Evolutionary conservation across 2,329 filamentous ascomycete species (phyloP).

Genomic region (Colletotrichum nymphaeae): DNA sequence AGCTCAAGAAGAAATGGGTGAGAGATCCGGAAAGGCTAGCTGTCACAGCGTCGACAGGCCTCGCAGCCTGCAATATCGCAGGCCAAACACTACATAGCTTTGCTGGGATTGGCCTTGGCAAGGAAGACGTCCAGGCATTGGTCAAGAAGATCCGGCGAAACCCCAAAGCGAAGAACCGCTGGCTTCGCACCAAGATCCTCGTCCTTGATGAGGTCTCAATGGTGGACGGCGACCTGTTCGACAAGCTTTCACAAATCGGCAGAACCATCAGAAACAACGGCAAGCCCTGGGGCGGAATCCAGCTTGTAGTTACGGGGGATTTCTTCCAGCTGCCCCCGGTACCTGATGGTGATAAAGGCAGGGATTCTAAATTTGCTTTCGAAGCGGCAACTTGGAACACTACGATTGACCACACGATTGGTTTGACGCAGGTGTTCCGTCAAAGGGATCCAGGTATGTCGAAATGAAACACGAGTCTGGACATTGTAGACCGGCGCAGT

Average conservation of each 20-base stretch:
- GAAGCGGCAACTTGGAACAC: constrained; percentile 93
- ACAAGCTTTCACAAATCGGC: constrained; percentile 92
- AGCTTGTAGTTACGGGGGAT: constrained; percentile 94
- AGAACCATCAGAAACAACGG: constrained; percentile 89
- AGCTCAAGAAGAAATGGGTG: constrained; percentile 80
- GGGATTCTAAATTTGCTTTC: constrained; percentile 88
- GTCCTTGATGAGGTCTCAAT: constrained; percentile 97
- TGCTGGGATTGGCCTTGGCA: constrained; percentile 92
- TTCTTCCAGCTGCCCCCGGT: constrained; percentile 98
- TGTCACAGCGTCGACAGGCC: constrained; percentile 93
- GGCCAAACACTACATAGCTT: constrained; percentile 97
- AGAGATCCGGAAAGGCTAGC: constrained; percentile 87
- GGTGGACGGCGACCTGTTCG: constrained; percentile 97
- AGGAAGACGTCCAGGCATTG: constrained; percentile 83
- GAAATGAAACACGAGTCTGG: background rate
- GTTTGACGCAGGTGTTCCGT: constrained; percentile 94
- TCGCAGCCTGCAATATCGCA: constrained; percentile 96
- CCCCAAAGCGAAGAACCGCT: constrained; percentile 86
- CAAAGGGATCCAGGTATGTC: constrained; percentile 81
- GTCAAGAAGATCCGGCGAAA: constrained; percentile 94
- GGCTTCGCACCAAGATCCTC: constrained; percentile 88
- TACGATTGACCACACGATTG: constrained; percentile 94
- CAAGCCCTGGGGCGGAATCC: constrained; percentile 93
- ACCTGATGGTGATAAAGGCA: constrained; percentile 75
- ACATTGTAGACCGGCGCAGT: background rate